Evolutionary conservation across 2,329 filamentous ascomycete species (phyloP), one percentile per base, ranked within the genome.

Genomic region (Mycosphaerella arachidis): DNA sequence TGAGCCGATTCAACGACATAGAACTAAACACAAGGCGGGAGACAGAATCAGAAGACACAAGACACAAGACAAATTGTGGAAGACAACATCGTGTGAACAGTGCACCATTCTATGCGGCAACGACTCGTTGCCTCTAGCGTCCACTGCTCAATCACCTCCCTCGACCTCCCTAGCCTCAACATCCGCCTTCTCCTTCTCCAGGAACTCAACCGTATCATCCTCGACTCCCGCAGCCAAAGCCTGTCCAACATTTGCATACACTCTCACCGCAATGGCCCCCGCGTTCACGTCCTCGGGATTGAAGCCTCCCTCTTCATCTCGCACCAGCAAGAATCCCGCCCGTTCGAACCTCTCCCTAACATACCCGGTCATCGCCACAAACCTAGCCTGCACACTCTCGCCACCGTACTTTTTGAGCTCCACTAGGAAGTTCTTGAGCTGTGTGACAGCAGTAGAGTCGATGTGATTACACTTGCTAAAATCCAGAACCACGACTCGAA

Each of bases 391-490:
- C 0, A 80, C 73, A 0, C 71, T 68, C 2, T 75, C 70, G 0
- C 83, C 82, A 0, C 77, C 79, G 56, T 82, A 85, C 27, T 77
- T 77, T 18, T 76, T 73, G 3, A 84, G 63, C 63, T 83, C 81
- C 13, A 72, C 72, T 18, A 79, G 73, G 20, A 85, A 69, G 37
- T 80, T 80, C 43, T 74, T 74, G 6, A 85, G 68, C 8, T 82
- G 78, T 0, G 76, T 73, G 3, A 83, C 74, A 0, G 80, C 82
- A 0, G 82, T 85, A 0, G 78, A 77, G 58, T 85, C 83, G 8
- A 83, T 75, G 60, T 83, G 80, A 16, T 80, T 79, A 18, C 82
- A 79, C 56, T 78, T 77, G 1, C 71, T 71, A 56, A 85, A 80
- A 63, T 85, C 83, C 0, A 85, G 72, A 0, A 85, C 74, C 0